Evolutionary conservation across 805 yeast genomes (phyloP), one percentile per base, ranked within the genome.

Genomic region (Priceomyces castillae): DNA sequence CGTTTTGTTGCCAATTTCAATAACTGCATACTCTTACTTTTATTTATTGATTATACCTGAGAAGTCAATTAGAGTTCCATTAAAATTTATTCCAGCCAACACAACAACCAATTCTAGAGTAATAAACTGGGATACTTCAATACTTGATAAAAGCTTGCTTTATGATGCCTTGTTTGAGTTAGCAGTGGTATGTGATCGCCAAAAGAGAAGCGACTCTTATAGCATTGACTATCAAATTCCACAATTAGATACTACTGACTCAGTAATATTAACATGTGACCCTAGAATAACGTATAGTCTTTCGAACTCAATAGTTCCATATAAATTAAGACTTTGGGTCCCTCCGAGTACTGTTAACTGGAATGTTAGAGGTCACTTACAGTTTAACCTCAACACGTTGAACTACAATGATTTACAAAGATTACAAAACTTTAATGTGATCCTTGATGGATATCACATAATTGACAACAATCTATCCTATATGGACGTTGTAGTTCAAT

Each of bases 251-350:
- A 43, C 43, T 11, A 37, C 30, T 20, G 54, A 47, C 17, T 50
- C 48, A 5, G 50, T 52, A 20, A 43, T 56, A 3, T 41, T 61
- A 36, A 54, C 62, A 40, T 69, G 76, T 49, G 69, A 65, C 43
- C 49, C 65, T 17, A 48, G 64, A 7, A 49, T 44, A 38, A 48
- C 66, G 18, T 63, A 65, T 50, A 54, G 54, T 22, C 46, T 43
- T 12, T 63, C 64, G 42, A 71, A 71, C 49, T 34, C 44, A 47
- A 42, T 61, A 23, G 49, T 71, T 9, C 75, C 76, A 0, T 69
- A 61, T 50, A 61, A 64, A 43, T 53, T 67, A 34, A 54, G 66
- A 40, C 58, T 56, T 45, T 69, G 71, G 70, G 57, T 59, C 4
- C 65, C 72, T 1, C 76, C 76, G 0, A 31, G 58, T 0, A 31